A percentile compares a stretch with the other conserved stretches of the same genome.
phyloP scores from a whole-genome alignment of 2,329 filamentous ascomycete genomes.

The Fusarium redolens region DNA sequence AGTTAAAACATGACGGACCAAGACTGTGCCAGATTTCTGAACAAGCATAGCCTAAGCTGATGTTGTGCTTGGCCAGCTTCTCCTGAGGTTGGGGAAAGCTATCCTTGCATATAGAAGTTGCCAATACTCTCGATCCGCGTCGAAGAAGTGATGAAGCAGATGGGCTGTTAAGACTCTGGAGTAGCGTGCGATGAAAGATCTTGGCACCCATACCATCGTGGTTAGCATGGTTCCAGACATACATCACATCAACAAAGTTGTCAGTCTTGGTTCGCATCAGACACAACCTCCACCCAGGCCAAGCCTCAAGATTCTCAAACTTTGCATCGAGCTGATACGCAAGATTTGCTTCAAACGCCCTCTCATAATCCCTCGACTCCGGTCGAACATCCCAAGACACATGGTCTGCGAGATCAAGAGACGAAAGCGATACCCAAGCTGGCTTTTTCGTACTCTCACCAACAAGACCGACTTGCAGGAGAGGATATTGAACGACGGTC shows the following conservation, averaged over 20 bases:
- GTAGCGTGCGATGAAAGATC: not conserved
- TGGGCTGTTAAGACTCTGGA: not conserved
- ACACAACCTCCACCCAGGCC: slow-evolving; percentile 1
- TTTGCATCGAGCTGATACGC: slow-evolving; percentile 2
- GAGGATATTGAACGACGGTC: not conserved
- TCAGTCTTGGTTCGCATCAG: not conserved
- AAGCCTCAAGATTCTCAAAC: not conserved
- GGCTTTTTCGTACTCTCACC: not conserved
- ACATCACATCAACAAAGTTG: slow-evolving; percentile 4
- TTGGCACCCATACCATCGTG: not conserved
- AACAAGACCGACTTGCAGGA: not conserved
- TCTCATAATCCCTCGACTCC: fast-evolving
- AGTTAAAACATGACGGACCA: not conserved
- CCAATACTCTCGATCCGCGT: not conserved
- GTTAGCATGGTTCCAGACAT: not conserved
- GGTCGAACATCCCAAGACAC: not conserved
- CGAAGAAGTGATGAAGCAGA: not conserved
- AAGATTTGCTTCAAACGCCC: not conserved
- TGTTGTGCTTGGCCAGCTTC: not conserved
- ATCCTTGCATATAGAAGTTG: not conserved
- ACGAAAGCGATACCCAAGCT: not conserved
- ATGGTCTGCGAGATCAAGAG: not conserved
- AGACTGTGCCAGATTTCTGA: slow-evolving; percentile 8
- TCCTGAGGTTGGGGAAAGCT: slow-evolving; percentile 10
- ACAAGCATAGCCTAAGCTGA: not conserved